These are phyloP conservation scores for Quercus phellos DNA, from an alignment of 331 rosid genomes.

Conservation along the genomic window DNA sequence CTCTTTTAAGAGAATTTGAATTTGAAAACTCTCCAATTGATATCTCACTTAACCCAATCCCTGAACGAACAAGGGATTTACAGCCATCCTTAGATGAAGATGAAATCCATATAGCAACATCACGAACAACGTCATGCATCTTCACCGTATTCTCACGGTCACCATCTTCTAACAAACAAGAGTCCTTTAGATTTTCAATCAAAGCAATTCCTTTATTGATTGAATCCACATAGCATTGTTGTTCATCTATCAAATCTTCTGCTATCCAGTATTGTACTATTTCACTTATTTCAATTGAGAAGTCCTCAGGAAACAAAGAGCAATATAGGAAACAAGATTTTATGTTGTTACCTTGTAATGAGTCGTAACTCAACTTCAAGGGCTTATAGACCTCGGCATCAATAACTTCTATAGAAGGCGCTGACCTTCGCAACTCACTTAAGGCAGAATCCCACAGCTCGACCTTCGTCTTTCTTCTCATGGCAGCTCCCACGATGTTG, in stretches of 20 bases:
- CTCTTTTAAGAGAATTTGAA: background rate
- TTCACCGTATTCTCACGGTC: conserved; percentile 3
- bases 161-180: conserved; percentile 20
- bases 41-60: conserved; percentile 13
- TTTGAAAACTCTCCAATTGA: background rate
- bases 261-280: accelerated
- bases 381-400: background rate
- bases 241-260: no score
- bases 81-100: background rate
- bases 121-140: conserved; percentile 20
- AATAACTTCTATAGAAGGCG: background rate
- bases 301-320: no score
- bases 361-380: no score
- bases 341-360: no score
- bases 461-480: background rate
- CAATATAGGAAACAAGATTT: no score
- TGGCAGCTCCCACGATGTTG: conserved; percentile 11
- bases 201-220: conserved; percentile 16
- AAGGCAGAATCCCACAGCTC: conserved; percentile 13
- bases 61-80: conserved; percentile 6
- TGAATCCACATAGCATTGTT: background rate
- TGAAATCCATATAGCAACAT: conserved; percentile 24
- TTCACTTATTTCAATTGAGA: no score
- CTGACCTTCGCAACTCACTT: background rate
- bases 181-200: conserved; percentile 21